Evolutionary conservation across 352 stramenopile genomes (phyloP).

Genomic region (Globisporangium megalacanthum): DNA sequence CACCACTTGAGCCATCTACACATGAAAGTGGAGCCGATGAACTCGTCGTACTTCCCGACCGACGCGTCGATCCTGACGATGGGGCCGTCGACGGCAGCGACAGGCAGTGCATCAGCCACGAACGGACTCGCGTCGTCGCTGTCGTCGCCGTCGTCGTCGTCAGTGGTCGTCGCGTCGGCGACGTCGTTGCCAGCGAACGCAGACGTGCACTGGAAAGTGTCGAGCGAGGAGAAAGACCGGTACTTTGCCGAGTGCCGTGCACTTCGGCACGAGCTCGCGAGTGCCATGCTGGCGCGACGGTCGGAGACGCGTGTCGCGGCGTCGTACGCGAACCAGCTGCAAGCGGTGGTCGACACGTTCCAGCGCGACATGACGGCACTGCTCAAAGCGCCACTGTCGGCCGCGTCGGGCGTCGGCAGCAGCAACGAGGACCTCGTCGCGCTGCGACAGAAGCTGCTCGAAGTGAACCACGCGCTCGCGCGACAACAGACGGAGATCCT

Average conservation of each 20-base stretch:
- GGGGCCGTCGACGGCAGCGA: conserved; percentile 20
- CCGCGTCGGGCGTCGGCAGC: conserved; percentile 7
- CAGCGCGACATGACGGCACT: conserved; percentile 46
- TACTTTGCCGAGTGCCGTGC: conserved; percentile 62
- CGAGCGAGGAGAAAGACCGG: conserved; percentile 53
- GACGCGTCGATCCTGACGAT: conserved; percentile 59
- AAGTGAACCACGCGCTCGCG: conserved; percentile 58
- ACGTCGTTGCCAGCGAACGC: conserved; percentile 21
- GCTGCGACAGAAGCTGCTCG: conserved; percentile 55
- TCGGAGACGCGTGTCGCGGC: conserved; percentile 35
- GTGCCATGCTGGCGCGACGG: conserved; percentile 39
- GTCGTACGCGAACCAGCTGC: conserved; percentile 35
- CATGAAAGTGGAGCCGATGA: conserved; percentile 60
- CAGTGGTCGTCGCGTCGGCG: background rate
- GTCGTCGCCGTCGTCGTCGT: background rate
- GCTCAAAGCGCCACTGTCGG: conserved; percentile 19
- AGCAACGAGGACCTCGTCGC: conserved; percentile 45
- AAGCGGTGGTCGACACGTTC: conserved; percentile 53
- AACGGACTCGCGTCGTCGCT: conserved; percentile 13
- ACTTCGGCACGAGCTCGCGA: conserved; percentile 58
- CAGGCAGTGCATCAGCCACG: background rate
- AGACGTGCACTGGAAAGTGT: conserved; percentile 34
- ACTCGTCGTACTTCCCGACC: conserved; percentile 62
- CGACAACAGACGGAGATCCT: conserved; percentile 63
- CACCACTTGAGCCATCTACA: conserved; percentile 27